Conservation (phyloP, 2,329 filamentous ascomycete species). For the Colletotrichum neosansevieriae region DNA sequence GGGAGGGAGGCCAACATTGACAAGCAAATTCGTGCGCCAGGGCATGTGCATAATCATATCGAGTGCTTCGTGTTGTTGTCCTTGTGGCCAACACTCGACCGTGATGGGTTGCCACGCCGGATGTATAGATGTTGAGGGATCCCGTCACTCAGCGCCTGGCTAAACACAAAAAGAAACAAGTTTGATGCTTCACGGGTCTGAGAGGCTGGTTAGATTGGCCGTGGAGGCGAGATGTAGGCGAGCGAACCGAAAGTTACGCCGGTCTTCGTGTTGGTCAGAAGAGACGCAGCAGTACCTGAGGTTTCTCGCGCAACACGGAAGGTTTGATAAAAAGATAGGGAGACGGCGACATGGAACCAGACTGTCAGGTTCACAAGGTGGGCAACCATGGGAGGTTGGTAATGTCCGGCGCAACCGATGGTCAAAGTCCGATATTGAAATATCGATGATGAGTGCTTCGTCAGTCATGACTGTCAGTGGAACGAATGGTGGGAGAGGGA, state of each 20-base stretch:
- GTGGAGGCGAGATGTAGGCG: conserved; percentile 12
- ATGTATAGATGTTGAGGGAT: not conserved
- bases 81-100: conserved; percentile 10
- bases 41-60: conserved; percentile 5
- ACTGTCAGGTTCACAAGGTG: not conserved
- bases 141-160: not conserved
- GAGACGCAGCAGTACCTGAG: conserved; percentile 8
- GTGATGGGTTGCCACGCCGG: conserved; percentile 1
- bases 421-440: not conserved
- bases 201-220: conserved; percentile 5
- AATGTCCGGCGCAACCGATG: not conserved
- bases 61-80: conserved; percentile 8
- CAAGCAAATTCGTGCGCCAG: conserved; percentile 14
- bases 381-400: not conserved
- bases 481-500: not conserved
- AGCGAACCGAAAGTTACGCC: conserved; percentile 13
- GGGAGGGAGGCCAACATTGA: conserved; percentile 17
- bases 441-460: conserved; percentile 1
- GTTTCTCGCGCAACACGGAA: not conserved
- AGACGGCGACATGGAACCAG: not conserved
- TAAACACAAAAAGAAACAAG: not conserved
- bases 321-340: not conserved
- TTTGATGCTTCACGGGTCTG: not conserved
- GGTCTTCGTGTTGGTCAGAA: not conserved
- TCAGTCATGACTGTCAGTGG: conserved; percentile 5